A percentile compares a stretch with the other conserved stretches of the same genome.
These are phyloP conservation scores for Hymenoscyphus infarciens DNA, from an alignment of 2,329 filamentous ascomycete species.

Conservation along the genomic window DNA sequence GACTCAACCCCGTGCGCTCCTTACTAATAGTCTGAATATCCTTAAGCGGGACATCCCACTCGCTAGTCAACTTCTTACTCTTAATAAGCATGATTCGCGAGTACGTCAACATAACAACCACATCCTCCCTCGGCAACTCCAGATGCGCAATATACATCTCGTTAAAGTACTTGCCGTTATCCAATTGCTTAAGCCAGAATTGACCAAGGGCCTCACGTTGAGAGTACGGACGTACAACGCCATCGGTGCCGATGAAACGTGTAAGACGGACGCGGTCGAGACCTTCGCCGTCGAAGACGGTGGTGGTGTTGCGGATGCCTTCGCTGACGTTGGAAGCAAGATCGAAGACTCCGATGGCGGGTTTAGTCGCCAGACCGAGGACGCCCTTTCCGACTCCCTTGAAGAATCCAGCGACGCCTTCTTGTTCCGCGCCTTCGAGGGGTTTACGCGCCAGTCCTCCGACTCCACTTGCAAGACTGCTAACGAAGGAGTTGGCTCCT, in stretches of 20 bases:
- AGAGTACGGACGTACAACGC: slow-evolving; percentile 89
- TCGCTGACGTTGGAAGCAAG: slow-evolving; percentile 96
- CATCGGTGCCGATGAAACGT: slow-evolving; percentile 87
- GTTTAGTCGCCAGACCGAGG: slow-evolving; percentile 91
- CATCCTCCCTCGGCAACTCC: slow-evolving; percentile 83
- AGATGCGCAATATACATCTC: slow-evolving; percentile 96
- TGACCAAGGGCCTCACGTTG: slow-evolving; percentile 94
- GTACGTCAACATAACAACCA: slow-evolving; percentile 86
- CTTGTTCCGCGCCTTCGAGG: slow-evolving; percentile 91
- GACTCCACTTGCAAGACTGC: slow-evolving; percentile 87
- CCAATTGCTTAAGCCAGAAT: slow-evolving; percentile 97
- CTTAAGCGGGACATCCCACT: slow-evolving; percentile 95
- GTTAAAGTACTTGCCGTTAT: slow-evolving; percentile 97
- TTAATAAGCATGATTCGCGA: slow-evolving; percentile 85
- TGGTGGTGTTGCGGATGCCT: slow-evolving; percentile 97
- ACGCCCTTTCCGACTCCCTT: slow-evolving; percentile 97
- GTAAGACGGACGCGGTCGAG: slow-evolving; percentile 92
- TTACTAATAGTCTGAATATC: slow-evolving; percentile 97
- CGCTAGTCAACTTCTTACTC: slow-evolving; percentile 77
- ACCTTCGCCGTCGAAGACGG: slow-evolving; percentile 92
- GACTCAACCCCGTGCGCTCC: slow-evolving; percentile 88
- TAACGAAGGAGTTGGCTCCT: slow-evolving; percentile 91
- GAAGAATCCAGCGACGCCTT: slow-evolving; percentile 90
- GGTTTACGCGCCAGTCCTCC: slow-evolving; percentile 91
- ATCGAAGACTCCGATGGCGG: slow-evolving; percentile 93